phyloP scores from a whole-genome alignment of 495 filamentous ascomycete genomes.

The Penicillium paxilli region DNA sequence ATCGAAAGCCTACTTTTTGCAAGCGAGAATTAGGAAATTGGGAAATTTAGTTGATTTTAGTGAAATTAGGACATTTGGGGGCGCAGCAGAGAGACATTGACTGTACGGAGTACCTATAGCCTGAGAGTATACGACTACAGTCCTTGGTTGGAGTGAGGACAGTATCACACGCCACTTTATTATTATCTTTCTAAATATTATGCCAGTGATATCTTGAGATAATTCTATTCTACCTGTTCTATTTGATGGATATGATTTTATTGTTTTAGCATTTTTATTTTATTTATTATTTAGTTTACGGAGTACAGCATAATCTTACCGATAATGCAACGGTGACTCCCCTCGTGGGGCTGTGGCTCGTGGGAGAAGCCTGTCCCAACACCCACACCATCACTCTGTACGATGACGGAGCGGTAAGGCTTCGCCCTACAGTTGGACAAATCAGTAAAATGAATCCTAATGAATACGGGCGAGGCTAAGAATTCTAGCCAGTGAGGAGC shows the following conservation, averaged over 20 bases:
- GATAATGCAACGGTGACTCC: constrained; percentile 1
- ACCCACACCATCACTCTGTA: too few relatives aligned
- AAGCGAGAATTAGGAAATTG: background rate
- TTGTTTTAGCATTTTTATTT: background rate
- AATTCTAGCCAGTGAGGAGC: background rate
- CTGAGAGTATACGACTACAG: too few relatives aligned
- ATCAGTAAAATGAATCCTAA: background rate
- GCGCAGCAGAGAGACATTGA: background rate
- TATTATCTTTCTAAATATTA: background rate
- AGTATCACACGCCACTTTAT: background rate
- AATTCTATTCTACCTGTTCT: too few relatives aligned
- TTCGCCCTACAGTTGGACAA: background rate
- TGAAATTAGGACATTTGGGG: background rate
- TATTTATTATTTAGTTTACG: background rate
- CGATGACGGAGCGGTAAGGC: background rate
- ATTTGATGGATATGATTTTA: background rate
- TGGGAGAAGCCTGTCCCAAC: background rate
- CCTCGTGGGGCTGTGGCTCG: background rate
- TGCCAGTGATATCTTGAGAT: background rate
- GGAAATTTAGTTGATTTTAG: too few relatives aligned
- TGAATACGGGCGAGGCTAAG: background rate
- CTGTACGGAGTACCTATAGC: too few relatives aligned
- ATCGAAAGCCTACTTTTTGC: background rate
- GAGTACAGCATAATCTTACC: too few relatives aligned
- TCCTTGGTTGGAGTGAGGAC: background rate